Evolutionary conservation across 2,329 filamentous ascomycete genomes (phyloP).

Genomic region (Fusarium pseudograminearum): DNA sequence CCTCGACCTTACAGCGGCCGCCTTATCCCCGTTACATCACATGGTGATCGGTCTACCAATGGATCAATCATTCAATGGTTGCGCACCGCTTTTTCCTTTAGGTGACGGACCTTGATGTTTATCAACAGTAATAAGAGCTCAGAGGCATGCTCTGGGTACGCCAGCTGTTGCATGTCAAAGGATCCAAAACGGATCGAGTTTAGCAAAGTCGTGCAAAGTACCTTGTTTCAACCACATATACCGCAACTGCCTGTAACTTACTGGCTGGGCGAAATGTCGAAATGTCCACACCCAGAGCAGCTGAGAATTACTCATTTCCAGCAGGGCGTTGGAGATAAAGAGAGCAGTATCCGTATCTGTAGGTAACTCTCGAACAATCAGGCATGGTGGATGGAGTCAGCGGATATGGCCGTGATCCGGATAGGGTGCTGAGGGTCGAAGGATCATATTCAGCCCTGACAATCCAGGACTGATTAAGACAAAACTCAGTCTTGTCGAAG

Average conservation of each 20-base stretch:
- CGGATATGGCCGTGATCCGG: slow-evolving; percentile 17
- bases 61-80: slow-evolving; percentile 33
- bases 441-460: slow-evolving; percentile 33
- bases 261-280: neutral
- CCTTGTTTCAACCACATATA: neutral
- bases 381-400: slow-evolving; percentile 6
- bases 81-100: slow-evolving; percentile 13
- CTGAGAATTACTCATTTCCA: neutral
- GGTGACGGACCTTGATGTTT: slow-evolving; percentile 7
- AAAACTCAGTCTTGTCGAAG: slow-evolving; percentile 1
- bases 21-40: slow-evolving; percentile 32
- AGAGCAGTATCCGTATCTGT: neutral
- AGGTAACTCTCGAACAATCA: neutral
- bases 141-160: slow-evolving; percentile 21
- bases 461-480: slow-evolving; percentile 33
- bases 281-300: neutral
- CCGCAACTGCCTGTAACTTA: neutral
- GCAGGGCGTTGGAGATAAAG: neutral
- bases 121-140: slow-evolving; percentile 3
- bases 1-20: slow-evolving; percentile 21
- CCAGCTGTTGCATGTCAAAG: slow-evolving; percentile 19
- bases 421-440: slow-evolving; percentile 12
- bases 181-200: slow-evolving; percentile 24
- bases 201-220: slow-evolving; percentile 31
- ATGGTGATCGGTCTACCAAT: slow-evolving; percentile 11